Evolutionary conservation across 768 basidiomycete genomes (phyloP), one percentile per base, ranked within the genome.

Genomic region (Naganishia vaughanmartiniae): DNA sequence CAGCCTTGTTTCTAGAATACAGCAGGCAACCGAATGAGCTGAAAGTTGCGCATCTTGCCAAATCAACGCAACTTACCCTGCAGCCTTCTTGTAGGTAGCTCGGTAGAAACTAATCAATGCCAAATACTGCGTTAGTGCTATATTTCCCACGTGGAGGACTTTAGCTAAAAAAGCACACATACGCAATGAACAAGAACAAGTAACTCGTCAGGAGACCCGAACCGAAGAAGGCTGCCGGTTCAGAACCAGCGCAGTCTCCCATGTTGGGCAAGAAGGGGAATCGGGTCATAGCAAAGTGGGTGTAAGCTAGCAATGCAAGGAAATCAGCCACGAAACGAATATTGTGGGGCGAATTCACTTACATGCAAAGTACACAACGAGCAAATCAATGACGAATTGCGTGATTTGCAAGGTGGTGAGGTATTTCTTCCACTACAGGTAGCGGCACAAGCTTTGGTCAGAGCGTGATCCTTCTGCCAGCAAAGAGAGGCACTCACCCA

Each of bases 401-500:
- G 86, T 86, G 76, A 99, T 99, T 84, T 99, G 96, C 89, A 99
- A 90, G 30, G 86, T 88, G 48, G 96, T 99, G 72, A 98, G 82
- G 83, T 99, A 93, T 82, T 93, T 93, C 85, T 99, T 99, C 96
- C 96, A 99, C 95, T 94, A 76, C 10, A 60, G 24, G n/a, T 15
- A 65, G 57, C n/a, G n/a, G n/a, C 34, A 66, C 14, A 70, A 31
- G 42, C 69, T 68, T 31, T n/a, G 24, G 6, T 54, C 73, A 66
- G 77, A 66, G 15, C 36, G 7, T n/a, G 31, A 51, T 31, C 54
- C 39, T 14, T 46, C 34, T 51, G 28, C 31, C 39, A 45, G 14
- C 14, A 4, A 30, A 11, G 33, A 39, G 54, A 19, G n/a, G 42
- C 17, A 74, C 78, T 54, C 28, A 93, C 93, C 93, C 96, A 98